Conservation (phyloP, 371 early-diverging fungal genomes). For the Rhizopus arrhizus region DNA sequence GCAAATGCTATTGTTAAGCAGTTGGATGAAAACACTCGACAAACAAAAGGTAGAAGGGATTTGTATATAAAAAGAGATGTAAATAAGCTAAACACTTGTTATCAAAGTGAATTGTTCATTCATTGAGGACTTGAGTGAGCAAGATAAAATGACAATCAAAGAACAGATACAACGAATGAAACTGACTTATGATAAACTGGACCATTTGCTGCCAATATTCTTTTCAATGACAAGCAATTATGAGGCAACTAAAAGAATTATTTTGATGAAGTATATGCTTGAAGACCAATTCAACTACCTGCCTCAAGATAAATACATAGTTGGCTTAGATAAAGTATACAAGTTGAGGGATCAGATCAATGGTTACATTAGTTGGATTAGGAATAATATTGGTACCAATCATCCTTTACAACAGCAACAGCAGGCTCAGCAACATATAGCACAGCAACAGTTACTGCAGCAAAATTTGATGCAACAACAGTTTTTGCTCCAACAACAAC, state of each 20-base stretch:
- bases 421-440: slow-evolving; percentile 7
- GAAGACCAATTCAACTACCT: slow-evolving; percentile 58
- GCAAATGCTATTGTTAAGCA: slow-evolving; percentile 42
- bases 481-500: slow-evolving; percentile 13
- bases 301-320: slow-evolving; percentile 49
- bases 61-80: not conserved
- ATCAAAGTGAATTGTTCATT: slow-evolving; percentile 31
- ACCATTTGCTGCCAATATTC: slow-evolving; percentile 48
- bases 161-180: slow-evolving; percentile 44
- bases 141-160: slow-evolving; percentile 52
- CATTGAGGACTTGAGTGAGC: slow-evolving; percentile 40
- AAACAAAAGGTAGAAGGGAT: slow-evolving; percentile 38
- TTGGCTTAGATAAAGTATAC: slow-evolving; percentile 47
- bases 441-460: slow-evolving; percentile 10
- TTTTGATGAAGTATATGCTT: slow-evolving; percentile 64
- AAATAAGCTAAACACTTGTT: not conserved
- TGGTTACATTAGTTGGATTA: slow-evolving; percentile 52
- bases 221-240: slow-evolving; percentile 44
- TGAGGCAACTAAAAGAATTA: slow-evolving; percentile 51
- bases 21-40: slow-evolving; percentile 49
- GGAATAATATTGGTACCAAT: slow-evolving; percentile 31
- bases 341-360: slow-evolving; percentile 55
- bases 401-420: slow-evolving; percentile 16
- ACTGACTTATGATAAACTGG: slow-evolving; percentile 44
- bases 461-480: slow-evolving; percentile 7